phyloP scores from a whole-genome alignment of 106 monocot genomes.

The Narthecium ossifragum region DNA sequence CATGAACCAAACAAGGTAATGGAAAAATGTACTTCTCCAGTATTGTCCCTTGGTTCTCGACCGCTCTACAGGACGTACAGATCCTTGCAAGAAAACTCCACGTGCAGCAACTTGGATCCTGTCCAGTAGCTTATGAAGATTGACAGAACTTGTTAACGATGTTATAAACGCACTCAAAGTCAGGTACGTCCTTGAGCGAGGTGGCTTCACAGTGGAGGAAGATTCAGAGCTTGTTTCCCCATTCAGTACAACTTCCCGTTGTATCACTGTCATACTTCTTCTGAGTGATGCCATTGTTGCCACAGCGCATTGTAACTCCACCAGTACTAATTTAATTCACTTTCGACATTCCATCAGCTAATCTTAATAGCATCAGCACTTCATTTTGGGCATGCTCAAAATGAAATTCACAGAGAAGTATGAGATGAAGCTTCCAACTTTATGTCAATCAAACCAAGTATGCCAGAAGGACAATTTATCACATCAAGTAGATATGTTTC shows the following conservation, averaged over 20 bases:
- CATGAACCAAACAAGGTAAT: constrained; percentile 47
- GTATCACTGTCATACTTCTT: constrained; percentile 37
- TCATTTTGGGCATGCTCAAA: not conserved
- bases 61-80: constrained; percentile 28
- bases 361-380: not conserved
- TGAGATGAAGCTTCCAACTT: not conserved
- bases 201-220: constrained; percentile 35
- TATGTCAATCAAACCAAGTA: not conserved
- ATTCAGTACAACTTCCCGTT: constrained; percentile 30
- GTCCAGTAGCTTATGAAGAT: constrained; percentile 9
- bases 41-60: constrained; percentile 23
- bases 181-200: constrained; percentile 26
- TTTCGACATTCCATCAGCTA: not conserved
- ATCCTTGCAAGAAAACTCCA: constrained; percentile 22
- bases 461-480: not conserved
- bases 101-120: constrained; percentile 13
- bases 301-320: not conserved
- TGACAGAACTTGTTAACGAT: constrained; percentile 17
- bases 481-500: not conserved
- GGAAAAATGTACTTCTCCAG: constrained; percentile 24
- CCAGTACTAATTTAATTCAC: not conserved
- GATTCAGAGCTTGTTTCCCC: constrained; percentile 23
- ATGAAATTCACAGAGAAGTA: not conserved
- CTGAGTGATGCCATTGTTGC: constrained; percentile 48
- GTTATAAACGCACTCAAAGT: constrained; percentile 26